Percentiles rank a stretch among this genome's conserved stretches.
These are phyloP conservation scores for Gracilariopsis chorda DNA, from an alignment of 23 red algal species.

Conservation along the genomic window DNA sequence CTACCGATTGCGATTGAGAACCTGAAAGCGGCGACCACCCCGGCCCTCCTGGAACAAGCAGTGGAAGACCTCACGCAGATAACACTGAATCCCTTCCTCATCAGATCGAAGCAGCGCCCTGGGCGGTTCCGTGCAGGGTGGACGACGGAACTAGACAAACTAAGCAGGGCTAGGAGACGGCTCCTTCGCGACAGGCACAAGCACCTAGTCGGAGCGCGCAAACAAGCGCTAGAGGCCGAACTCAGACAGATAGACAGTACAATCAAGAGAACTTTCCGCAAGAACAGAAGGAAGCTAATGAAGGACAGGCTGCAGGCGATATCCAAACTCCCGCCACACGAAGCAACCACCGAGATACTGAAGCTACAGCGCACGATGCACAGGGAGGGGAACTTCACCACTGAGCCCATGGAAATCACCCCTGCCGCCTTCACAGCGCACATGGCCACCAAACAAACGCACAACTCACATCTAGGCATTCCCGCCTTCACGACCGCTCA, in stretches of 20 bases:
- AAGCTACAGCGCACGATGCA: neutral
- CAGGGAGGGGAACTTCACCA: too few relatives aligned
- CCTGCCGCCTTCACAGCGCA: neutral
- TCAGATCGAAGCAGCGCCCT: neutral
- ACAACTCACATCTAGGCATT: neutral
- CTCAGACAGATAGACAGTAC: neutral
- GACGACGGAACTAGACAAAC: neutral
- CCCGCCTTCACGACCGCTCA: neutral
- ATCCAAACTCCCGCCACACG: neutral
- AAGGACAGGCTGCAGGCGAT: neutral
- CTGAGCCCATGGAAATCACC: neutral
- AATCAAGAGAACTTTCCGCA: neutral
- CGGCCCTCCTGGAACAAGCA: neutral
- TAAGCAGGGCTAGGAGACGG: neutral
- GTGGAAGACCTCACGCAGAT: neutral
- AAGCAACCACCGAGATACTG: neutral
- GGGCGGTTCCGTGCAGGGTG: neutral
- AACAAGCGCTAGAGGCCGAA: neutral
- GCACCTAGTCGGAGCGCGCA: conserved; percentile 7
- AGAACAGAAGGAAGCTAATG: neutral
- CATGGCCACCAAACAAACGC: neutral
- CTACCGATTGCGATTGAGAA: neutral
- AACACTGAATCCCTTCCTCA: neutral
- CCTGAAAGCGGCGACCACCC: neutral
- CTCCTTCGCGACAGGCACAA: neutral